Percentiles rank a stretch among this genome's conserved stretches.
These are phyloP conservation scores for Malbranchea zuffiana DNA, from an alignment of 2,329 filamentous ascomycete genomes.

Conservation along the genomic window DNA sequence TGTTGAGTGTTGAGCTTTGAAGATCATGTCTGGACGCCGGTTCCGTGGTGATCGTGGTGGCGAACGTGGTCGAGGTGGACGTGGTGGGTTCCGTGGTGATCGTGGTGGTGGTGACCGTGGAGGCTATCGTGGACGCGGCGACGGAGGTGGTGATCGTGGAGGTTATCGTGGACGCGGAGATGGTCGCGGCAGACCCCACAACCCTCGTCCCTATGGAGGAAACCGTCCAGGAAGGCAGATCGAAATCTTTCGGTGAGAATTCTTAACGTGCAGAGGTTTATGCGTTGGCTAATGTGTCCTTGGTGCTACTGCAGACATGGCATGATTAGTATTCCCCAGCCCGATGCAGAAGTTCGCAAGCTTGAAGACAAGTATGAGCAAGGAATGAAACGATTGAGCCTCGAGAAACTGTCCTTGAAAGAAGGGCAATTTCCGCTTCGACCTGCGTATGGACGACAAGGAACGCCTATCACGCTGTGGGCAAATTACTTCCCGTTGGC, in stretches of 20 bases:
- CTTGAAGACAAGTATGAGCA: slow-evolving; percentile 22
- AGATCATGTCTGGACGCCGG: too few species aligned
- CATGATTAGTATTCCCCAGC: slow-evolving; percentile 13
- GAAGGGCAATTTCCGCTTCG: slow-evolving; percentile 24
- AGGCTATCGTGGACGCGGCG: slow-evolving; percentile 18
- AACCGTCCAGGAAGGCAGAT: slow-evolving; percentile 17
- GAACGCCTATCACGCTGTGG: slow-evolving; percentile 24
- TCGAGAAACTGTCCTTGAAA: slow-evolving; percentile 10
- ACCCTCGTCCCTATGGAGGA: slow-evolving; percentile 11
- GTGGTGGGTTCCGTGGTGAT: slow-evolving; percentile 16
- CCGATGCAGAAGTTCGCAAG: slow-evolving; percentile 19
- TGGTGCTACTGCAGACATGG: slow-evolving; percentile 15
- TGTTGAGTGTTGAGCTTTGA: too few species aligned
- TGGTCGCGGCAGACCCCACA: slow-evolving; percentile 17
- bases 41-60: slow-evolving; percentile 8
- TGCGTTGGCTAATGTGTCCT: not conserved
- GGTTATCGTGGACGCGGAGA: slow-evolving; percentile 24
- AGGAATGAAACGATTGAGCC: slow-evolving; percentile 11
- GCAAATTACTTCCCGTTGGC: slow-evolving; percentile 32
- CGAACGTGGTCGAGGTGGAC: slow-evolving; percentile 17
- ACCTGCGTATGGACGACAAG: slow-evolving; percentile 30
- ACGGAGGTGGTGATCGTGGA: slow-evolving; percentile 19
- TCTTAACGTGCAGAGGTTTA: not conserved
- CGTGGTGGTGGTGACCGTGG: slow-evolving; percentile 18
- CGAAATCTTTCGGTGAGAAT: slow-evolving; percentile 21